A percentile compares a stretch with the other conserved stretches of the same genome.
Evolutionary conservation across 148 eudicot genomes (phyloP).

Genomic region (Rhododendron williamsianum): DNA sequence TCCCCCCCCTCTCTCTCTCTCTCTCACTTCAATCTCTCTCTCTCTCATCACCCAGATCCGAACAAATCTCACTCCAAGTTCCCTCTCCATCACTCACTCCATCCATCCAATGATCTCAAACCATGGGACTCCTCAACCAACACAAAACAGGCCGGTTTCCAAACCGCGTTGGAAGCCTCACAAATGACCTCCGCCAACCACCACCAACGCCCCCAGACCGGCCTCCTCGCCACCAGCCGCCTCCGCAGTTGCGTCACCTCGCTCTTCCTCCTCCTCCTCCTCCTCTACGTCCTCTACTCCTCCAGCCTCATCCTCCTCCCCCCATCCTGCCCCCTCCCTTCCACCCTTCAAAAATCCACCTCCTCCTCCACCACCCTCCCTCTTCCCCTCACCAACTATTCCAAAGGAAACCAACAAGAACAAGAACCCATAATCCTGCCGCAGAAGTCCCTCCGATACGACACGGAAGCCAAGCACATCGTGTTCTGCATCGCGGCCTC

Average conservation of each 20-base stretch:
- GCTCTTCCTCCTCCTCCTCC: constrained; percentile 26
- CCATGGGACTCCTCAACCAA: constrained; percentile 9
- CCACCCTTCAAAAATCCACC: neutral
- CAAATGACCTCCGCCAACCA: neutral
- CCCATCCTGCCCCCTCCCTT: constrained; percentile 9
- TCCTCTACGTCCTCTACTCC: constrained; percentile 41
- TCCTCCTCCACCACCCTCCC: neutral
- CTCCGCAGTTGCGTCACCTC: constrained; percentile 22
- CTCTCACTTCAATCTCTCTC: neutral
- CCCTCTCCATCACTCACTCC: constrained; percentile 19
- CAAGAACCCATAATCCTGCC: neutral
- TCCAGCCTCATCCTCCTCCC: constrained; percentile 31
- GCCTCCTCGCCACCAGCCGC: constrained; percentile 3
- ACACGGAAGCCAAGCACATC: constrained; percentile 41
- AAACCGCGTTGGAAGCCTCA: neutral
- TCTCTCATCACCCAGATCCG: constrained; percentile 19
- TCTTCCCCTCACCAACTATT: neutral
- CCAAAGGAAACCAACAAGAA: neutral
- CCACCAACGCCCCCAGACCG: constrained; percentile 2
- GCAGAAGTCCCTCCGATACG: neutral
- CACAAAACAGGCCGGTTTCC: neutral
- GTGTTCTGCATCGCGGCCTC: constrained; percentile 59
- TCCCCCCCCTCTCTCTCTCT: constrained; percentile 1
- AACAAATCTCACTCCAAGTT: constrained; percentile 20
- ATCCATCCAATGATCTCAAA: constrained; percentile 5